Percentiles rank a stretch among this genome's conserved stretches.
Conservation (phyloP, 345 rosid genomes). For the Populus deltoides region DNA sequence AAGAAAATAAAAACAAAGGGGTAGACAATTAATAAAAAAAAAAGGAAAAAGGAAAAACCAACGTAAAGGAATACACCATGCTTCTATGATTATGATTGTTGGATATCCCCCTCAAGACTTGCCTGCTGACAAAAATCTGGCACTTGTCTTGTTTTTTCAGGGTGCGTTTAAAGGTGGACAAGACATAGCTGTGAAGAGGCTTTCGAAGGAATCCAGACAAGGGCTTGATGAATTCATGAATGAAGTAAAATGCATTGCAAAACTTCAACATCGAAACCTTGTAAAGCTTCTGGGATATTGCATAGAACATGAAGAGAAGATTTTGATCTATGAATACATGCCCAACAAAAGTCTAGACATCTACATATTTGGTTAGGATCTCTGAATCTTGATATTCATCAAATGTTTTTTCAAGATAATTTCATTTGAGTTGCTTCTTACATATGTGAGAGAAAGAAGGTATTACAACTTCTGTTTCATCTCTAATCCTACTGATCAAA, state of each 20-base stretch:
- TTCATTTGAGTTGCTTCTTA: neutral
- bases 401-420: neutral
- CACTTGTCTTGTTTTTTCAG: constrained; percentile 5
- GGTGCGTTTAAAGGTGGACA: constrained; percentile 36
- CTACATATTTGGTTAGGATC: constrained; percentile 30
- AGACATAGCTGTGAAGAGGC: constrained; percentile 52
- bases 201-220: constrained; percentile 39
- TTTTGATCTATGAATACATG: constrained; percentile 36
- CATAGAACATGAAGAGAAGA: constrained; percentile 21
- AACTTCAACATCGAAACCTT: constrained; percentile 53
- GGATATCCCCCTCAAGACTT: neutral
- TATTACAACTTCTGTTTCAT: neutral
- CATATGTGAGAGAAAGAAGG: neutral
- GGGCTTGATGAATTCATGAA: constrained; percentile 46
- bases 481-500: neutral
- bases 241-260: constrained; percentile 38
- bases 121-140: neutral
- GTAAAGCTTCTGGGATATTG: constrained; percentile 41
- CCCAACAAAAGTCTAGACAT: constrained; percentile 30
- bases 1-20: neutral
- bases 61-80: neutral
- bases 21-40: neutral
- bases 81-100: neutral
- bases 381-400: neutral
- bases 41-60: neutral